Evolutionary conservation across 2,329 filamentous ascomycete genomes (phyloP), one percentile per base, ranked within the genome.

Genomic region (Aspergillus niger): DNA sequence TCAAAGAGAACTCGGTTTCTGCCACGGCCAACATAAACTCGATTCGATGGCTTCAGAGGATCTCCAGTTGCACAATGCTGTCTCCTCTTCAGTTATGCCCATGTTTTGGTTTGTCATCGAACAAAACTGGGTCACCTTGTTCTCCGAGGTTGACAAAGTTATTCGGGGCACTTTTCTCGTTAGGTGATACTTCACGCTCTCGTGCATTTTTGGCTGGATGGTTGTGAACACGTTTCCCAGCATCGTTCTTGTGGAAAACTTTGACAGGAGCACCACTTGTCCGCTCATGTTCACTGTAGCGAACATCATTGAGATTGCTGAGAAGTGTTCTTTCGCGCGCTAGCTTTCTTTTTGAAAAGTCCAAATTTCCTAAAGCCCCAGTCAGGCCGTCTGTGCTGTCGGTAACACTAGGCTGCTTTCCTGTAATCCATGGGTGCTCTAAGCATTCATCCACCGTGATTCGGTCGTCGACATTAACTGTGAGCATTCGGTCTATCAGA

Each of bases 381-480:
- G 95, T 93, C 22, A 99, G 83, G 5, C 94, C 93, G 71, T 96
- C 92, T 15, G 93, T 97, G 77, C 92, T 97, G 78, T 97, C 94
- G 63, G 88, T 88, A 30, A 89, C 82, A 62, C 83, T 87, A 38
- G 85, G 80, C 13, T 67, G 69, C 36, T 72, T 84, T 64, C 86
- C 83, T 0, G 87, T 92, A 57, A 92, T 86, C 95, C 95, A 99
- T 0, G 94, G 92, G 72, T 99, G 95, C 66, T 90, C 82, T 8
- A 99, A 83, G 72, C 95, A 98, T 69, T 96, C 87, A 65, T 98
- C 93, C 62, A 99, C 87, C 0, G 91, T 94, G 75, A 90, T 94
- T 52, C 95, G 88, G 74, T 89, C 86, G 28, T 91, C 87, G 2
- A 92, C 89, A 65, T 97, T 89, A 36, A 97, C 92, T 2, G 91